Evolutionary conservation across 2,329 filamentous ascomycete genomes (phyloP), one percentile per base, ranked within the genome.

Genomic region (Dendrostoma leiphaemia): DNA sequence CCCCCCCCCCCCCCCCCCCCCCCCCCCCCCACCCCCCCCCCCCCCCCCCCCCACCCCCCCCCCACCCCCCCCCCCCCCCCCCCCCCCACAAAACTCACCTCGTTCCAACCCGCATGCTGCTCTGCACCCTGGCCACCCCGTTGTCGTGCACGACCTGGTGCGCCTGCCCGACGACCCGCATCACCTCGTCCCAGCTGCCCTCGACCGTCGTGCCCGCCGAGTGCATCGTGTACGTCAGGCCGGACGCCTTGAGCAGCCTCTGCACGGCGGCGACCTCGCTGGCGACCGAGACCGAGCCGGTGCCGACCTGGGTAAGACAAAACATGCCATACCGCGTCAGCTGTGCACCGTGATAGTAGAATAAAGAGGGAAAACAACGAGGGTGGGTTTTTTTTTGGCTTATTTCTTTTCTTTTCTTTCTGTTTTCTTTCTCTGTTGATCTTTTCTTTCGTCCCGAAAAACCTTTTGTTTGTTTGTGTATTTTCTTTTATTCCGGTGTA

Each of bases 161-260:
- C 3, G 89, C 90, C 73, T 93, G 89, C n/a, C 91, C 91, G 61
- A 96, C 89, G 26, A 92, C 80, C 53, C 76, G 78, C 80, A 96
- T 91, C 55, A 96, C 91, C 29, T 89, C 83, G 61, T 95, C 89
- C 93, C 94, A 97, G 37, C 85, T 81, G 2, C 93, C 94, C 75
- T 97, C 93, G 52, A 97, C 82, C 0, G 93, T 97, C 0, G 93
- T 97, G 12, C 93, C 94, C 2, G 91, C 92, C 24, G 90, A 92
- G 73, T 97, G 93, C 90, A 97, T 94, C 44, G 82, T 85, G 68
- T 92, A 93, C 60, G 84, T 86, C 59, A 97, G 71, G 2, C 91
- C 91, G 62, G 88, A 94, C 51, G 83, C 84, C 71, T 88, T 85
- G 64, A 99, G 80, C 32, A 97, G 79, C 54, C 86, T 84, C 74